phyloP scores from a whole-genome alignment of 495 filamentous ascomycete species.

The Hypoxylon intermedium region DNA sequence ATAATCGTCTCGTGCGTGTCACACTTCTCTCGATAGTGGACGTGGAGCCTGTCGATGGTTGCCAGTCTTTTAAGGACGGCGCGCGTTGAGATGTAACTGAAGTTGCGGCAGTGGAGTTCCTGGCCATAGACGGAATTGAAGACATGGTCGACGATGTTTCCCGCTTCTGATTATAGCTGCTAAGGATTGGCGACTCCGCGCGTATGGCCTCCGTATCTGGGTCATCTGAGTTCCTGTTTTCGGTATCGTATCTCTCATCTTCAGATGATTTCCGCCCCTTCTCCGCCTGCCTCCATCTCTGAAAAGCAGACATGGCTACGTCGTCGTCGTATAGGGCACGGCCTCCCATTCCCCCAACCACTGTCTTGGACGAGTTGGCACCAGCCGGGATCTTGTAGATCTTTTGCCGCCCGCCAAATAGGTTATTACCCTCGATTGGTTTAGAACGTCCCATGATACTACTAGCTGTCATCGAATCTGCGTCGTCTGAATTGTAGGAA shows the following conservation, averaged over 20 bases:
- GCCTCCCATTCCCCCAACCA: conserved; percentile 64
- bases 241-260: conserved; percentile 48
- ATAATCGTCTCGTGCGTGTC: conserved; percentile 77
- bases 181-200: conserved; percentile 65
- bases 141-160: conserved; percentile 88
- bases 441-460: conserved; percentile 86
- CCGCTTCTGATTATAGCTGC: conserved; percentile 73
- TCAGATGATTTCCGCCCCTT: conserved; percentile 61
- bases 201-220: conserved; percentile 52
- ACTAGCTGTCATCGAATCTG: conserved; percentile 51
- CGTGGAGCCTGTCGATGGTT: conserved; percentile 46
- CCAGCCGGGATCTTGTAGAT: conserved; percentile 85
- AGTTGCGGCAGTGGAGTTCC: conserved; percentile 88
- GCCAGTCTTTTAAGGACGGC: conserved; percentile 55
- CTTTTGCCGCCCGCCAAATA: conserved; percentile 97
- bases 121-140: conserved; percentile 71
- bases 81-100: conserved; percentile 74
- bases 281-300: conserved; percentile 64
- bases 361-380: conserved; percentile 45
- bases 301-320: conserved; percentile 79
- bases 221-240: conserved; percentile 44
- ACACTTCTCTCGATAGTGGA: conserved; percentile 57
- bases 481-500: conserved; percentile 74
- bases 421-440: conserved; percentile 86
- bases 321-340: conserved; percentile 86